Conservation (phyloP, 148 eudicot species). For the Gaultheria prostrata region DNA sequence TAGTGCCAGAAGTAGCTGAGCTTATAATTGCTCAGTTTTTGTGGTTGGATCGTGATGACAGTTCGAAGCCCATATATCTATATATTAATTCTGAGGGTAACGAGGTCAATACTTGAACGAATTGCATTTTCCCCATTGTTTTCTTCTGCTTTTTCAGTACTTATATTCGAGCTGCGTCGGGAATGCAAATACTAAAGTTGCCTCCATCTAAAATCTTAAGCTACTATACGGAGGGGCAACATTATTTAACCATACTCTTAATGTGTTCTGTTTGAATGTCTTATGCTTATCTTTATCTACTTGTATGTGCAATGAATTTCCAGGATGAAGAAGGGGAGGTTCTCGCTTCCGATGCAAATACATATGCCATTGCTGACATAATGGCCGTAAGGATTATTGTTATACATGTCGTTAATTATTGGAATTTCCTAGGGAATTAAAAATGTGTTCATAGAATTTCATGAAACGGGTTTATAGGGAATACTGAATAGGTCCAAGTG, state of each 20-base stretch:
- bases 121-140: neutral
- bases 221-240: neutral
- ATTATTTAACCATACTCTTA: neutral
- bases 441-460: neutral
- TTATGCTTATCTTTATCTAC: conserved; percentile 11
- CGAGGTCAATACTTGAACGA: conserved; percentile 43
- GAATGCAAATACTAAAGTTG: neutral
- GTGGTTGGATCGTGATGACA: conserved; percentile 77
- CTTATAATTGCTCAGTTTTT: conserved; percentile 82
- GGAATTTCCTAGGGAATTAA: neutral
- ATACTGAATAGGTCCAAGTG: neutral
- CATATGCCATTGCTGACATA: conserved; percentile 79
- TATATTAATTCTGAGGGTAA: conserved; percentile 75
- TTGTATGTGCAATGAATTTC: conserved; percentile 11
- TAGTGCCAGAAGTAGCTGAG: conserved; percentile 81
- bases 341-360: conserved; percentile 79
- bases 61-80: conserved; percentile 75
- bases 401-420: neutral
- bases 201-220: conserved; percentile 1
- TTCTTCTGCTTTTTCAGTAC: neutral
- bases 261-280: neutral
- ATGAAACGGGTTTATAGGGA: neutral
- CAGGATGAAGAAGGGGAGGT: conserved; percentile 78
- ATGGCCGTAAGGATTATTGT: conserved; percentile 64
- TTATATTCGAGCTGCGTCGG: neutral